Base-by-base conservation (phyloP, 2,329 filamentous ascomycete genomes). In the Aspergillus versicolor region DNA sequence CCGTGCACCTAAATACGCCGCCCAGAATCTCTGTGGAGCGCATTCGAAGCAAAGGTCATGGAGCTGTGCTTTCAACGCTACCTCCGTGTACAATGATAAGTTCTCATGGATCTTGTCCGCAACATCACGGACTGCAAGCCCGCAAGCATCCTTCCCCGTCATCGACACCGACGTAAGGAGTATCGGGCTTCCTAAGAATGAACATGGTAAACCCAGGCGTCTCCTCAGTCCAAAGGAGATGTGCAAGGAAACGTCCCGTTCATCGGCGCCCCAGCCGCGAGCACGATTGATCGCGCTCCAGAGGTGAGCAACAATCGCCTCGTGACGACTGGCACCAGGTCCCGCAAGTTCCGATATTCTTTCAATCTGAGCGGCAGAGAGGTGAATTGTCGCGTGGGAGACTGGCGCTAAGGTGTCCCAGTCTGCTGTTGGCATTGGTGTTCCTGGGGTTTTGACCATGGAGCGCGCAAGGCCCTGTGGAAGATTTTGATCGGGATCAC, bases 21-120 rank as follows among this genome's bases (percentile, higher is more conserved):
- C 74, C 80, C 79, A 82, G 15, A 82, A 59, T 5, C 80, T 70
- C 65, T 82, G 79, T 0, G 80, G 79, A 11, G 72, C 73, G 11
- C 71, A 60, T 61, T 82, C 79, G 54, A 75, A 68, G 3, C 76
- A 76, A 9, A 71, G 69, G 48, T 79, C 75, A 54, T 81, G 75
- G 3, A 82, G 63, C 34, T 75, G 65, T 3, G 76, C 73, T 0
- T 68, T 71, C 2, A 82, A 63, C 0, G 71, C 70, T 4, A 70
- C 69, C 0, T 71, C 67, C 57, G 32, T 54, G 9, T 80, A 80
- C 1, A 22, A 63, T 4, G 62, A 52, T 44, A 81, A 62, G 7
- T 67, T 75, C 1, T 60, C 17, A 3, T 77, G 69, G 21, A 82
- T 75, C 24, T 48, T 54, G 24, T 13, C 54, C 44, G 6, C 63